Evolutionary conservation across 192 early-diverging fungal species (phyloP).

Genomic region (Thoreauomyces humboldtii): DNA sequence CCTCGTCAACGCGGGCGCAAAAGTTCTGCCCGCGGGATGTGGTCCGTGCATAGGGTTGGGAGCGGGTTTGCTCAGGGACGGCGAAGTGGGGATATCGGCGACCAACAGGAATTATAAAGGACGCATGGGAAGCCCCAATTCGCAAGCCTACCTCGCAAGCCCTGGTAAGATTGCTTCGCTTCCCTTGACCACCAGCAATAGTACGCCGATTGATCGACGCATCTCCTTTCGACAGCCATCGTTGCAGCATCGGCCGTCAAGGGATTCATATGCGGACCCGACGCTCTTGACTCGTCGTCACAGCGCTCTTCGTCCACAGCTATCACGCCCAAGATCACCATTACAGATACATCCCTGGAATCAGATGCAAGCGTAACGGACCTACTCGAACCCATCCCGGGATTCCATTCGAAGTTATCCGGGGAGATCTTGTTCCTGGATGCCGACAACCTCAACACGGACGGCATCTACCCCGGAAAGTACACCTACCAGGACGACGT

Average conservation of each 20-base stretch:
- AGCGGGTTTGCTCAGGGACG: slow-evolving; percentile 88
- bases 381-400: slow-evolving; percentile 46
- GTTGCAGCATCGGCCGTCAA: slow-evolving; percentile 91
- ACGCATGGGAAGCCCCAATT: slow-evolving; percentile 91
- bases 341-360: slow-evolving; percentile 3
- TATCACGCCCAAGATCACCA: too few species aligned
- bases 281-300: too few species aligned
- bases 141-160: slow-evolving; percentile 90
- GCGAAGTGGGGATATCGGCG: slow-evolving; percentile 97
- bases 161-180: slow-evolving; percentile 50
- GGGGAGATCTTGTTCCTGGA: slow-evolving; percentile 89
- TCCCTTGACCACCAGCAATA: too few species aligned
- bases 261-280: slow-evolving; percentile 74
- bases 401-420: slow-evolving; percentile 71
- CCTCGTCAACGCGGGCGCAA: slow-evolving; percentile 86
- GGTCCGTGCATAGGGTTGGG: slow-evolving; percentile 96
- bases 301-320: too few species aligned
- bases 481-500: slow-evolving; percentile 98
- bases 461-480: slow-evolving; percentile 97
- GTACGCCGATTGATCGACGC: too few species aligned
- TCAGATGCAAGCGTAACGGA: not conserved
- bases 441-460: slow-evolving; percentile 96
- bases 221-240: slow-evolving; percentile 63
- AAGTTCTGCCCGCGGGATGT: slow-evolving; percentile 88
- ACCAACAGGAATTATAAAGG: slow-evolving; percentile 99